Conservation (phyloP, 805 yeast genomes). For the Ogataea naganishii region DNA sequence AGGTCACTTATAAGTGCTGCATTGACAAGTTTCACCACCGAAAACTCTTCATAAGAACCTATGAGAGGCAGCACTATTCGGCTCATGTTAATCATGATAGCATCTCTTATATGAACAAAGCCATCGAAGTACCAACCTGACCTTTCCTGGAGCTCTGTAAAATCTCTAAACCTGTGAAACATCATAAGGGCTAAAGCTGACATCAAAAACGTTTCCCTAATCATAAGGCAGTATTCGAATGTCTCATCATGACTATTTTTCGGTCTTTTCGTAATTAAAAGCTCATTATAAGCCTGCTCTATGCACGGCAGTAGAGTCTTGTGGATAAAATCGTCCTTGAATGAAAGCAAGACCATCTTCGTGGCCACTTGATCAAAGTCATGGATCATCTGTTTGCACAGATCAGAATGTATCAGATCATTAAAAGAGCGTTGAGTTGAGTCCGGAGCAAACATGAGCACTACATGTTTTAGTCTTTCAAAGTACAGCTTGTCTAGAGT, state of each 20-base stretch:
- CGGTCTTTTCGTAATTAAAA: neutral
- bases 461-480: constrained; percentile 8
- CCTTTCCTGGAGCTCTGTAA: constrained; percentile 12
- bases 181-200: neutral
- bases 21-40: constrained; percentile 5
- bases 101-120: constrained; percentile 19
- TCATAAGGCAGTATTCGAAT: neutral
- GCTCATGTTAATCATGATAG: constrained; percentile 13
- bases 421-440: constrained; percentile 9
- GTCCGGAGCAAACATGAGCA: constrained; percentile 10
- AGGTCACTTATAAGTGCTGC: constrained; percentile 10
- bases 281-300: neutral
- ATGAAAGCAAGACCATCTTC: no score
- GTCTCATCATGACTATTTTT: neutral
- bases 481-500: constrained; percentile 1
- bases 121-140: constrained; percentile 15
- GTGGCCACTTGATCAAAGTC: constrained; percentile 13
- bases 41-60: constrained; percentile 5
- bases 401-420: constrained; percentile 6
- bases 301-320: neutral
- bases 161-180: neutral
- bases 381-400: constrained; percentile 6
- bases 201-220: neutral
- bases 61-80: constrained; percentile 13
- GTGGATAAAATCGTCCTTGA: neutral